Percentiles rank a stretch among this genome's conserved stretches.
Conservation (phyloP, 257 asterid species). For the Scutellaria barbata region DNA sequence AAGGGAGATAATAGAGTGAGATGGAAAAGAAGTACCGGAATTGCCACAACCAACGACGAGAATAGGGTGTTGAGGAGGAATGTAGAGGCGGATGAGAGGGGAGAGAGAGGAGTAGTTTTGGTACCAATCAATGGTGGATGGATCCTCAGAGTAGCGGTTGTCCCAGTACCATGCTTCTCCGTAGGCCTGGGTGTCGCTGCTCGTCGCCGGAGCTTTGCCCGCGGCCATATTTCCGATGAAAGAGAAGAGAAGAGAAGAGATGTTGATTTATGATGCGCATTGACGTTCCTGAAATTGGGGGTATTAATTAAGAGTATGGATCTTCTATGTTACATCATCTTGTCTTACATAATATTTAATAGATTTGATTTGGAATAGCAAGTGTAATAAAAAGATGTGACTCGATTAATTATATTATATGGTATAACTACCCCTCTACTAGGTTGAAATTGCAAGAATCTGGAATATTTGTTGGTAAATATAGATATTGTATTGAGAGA, state of each 20-base stretch:
- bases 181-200: slow-evolving; percentile 58
- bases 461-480: too few species aligned
- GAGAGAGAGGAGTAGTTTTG: slow-evolving; percentile 67
- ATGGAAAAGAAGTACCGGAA: slow-evolving; percentile 48
- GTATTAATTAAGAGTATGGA: too few species aligned
- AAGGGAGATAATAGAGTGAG: background rate
- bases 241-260: background rate
- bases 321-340: too few species aligned
- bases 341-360: too few species aligned
- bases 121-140: slow-evolving; percentile 78
- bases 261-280: too few species aligned
- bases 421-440: slow-evolving; percentile 16
- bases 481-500: too few species aligned
- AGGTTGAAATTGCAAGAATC: too few species aligned
- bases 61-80: slow-evolving; percentile 55
- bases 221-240: slow-evolving; percentile 32
- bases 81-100: slow-evolving; percentile 69
- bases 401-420: too few species aligned
- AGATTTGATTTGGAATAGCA: too few species aligned
- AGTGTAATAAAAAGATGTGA: too few species aligned
- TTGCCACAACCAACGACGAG: slow-evolving; percentile 80
- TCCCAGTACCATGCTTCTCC: slow-evolving; percentile 88
- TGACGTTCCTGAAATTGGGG: too few species aligned
- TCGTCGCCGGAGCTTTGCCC: too few species aligned
- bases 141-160: slow-evolving; percentile 63